phyloP scores from a whole-genome alignment of 208 protist species.

The Leishmania arabica region DNA sequence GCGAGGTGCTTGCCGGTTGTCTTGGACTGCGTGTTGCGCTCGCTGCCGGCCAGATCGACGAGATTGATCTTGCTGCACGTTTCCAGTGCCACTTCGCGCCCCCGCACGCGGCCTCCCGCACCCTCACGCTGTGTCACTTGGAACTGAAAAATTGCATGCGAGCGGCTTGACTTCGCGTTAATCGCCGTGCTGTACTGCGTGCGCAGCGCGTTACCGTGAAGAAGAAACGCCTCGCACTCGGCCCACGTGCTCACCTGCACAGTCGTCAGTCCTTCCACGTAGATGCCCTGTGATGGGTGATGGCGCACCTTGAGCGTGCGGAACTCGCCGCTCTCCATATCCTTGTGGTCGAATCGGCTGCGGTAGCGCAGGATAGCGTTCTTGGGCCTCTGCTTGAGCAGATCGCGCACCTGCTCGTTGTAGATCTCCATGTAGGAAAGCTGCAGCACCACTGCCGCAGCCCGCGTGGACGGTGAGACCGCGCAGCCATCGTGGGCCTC shows the following conservation, averaged over 20 bases:
- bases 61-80: constrained; percentile 74
- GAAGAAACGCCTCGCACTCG: constrained; percentile 70
- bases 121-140: constrained; percentile 63
- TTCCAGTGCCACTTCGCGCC: constrained; percentile 49
- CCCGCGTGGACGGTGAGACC: background rate
- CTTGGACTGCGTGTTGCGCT: constrained; percentile 45
- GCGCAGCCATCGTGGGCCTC: background rate
- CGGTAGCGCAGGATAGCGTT: constrained; percentile 59
- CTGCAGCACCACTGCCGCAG: constrained; percentile 25
- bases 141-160: constrained; percentile 96
- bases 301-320: constrained; percentile 71
- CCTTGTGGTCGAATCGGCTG: constrained; percentile 59
- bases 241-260: constrained; percentile 55
- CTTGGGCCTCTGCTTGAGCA: constrained; percentile 71
- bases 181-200: constrained; percentile 80
- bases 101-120: constrained; percentile 72
- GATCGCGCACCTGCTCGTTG: constrained; percentile 83
- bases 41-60: constrained; percentile 80
- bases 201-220: constrained; percentile 70
- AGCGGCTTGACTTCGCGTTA: constrained; percentile 92
- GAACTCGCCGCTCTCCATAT: constrained; percentile 50
- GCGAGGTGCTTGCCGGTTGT: constrained; percentile 47
- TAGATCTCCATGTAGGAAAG: constrained; percentile 91
- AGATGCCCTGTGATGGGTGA: constrained; percentile 61
- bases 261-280: constrained; percentile 86